A percentile compares a stretch with the other conserved stretches of the same genome.
Conservation (phyloP, 768 basidiomycete species). For the Lepiota brunneoincarnata region DNA sequence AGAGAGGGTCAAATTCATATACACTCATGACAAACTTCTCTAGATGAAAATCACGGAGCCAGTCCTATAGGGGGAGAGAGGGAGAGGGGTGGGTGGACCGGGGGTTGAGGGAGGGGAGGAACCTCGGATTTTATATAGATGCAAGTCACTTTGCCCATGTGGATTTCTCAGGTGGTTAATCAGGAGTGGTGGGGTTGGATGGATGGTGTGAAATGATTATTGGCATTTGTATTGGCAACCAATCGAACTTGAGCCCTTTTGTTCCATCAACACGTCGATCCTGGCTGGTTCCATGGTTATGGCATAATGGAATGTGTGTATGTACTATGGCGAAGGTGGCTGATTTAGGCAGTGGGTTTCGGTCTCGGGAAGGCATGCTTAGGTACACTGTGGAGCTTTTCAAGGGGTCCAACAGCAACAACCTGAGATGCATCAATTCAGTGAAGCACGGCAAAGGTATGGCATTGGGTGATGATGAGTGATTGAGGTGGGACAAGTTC, state of each 20-base stretch:
- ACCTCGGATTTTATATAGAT: too few relatives aligned
- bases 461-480: not conserved
- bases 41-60: too few relatives aligned
- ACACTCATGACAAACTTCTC: too few relatives aligned
- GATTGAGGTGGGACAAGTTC: not conserved
- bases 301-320: not conserved
- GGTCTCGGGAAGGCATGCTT: not conserved
- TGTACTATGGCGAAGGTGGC: not conserved
- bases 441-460: not conserved
- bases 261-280: conserved; percentile 2
- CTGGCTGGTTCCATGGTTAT: conserved; percentile 1
- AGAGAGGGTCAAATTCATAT: too few relatives aligned
- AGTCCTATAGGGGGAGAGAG: too few relatives aligned
- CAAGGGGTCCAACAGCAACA: not conserved
- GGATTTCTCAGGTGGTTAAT: too few relatives aligned
- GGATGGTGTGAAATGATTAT: not conserved
- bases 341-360: not conserved
- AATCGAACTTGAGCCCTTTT: not conserved
- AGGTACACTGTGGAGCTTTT: not conserved
- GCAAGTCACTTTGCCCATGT: too few relatives aligned
- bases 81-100: too few relatives aligned
- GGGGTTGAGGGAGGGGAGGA: too few relatives aligned
- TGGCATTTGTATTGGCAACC: not conserved
- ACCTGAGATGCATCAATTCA: not conserved
- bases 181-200: not conserved